Evolutionary conservation across 805 yeast species (phyloP), one percentile per base, ranked within the genome.

Genomic region (Candida pseudofarinosa): DNA sequence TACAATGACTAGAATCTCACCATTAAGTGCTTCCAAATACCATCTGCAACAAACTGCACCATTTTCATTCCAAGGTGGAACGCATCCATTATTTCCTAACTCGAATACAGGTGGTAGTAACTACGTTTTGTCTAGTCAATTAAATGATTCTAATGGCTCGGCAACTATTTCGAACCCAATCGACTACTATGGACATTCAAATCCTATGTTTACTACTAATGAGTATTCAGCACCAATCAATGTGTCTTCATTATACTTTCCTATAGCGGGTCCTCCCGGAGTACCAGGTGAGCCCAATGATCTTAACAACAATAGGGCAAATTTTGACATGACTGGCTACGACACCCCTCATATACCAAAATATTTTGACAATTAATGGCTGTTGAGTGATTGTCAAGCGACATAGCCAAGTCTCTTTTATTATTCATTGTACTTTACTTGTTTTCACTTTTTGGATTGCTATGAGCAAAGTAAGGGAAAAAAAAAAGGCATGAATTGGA

Each of bases 161-260:
- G 10, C 28, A 7, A 10, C 10, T 23, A 7, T 10, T 6, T 7
- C 28, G 10, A 23, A 6, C 10, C 28, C 28, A 6, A 23, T 23
- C 10, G 28, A 23, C 28, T 23, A 23, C 10, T 23, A 6, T 10
- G 6, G 19, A 12, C 30, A 30, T 12, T 8, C 32, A 7, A 15
- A 28, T 6, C 30, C 28, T 3, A 19, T 14, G 12, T 30, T n/a
- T n/a, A 6, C 30, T 13, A 14, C 28, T 17, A 26, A 12, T 14
- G 26, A 35, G 18, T 35, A 18, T 13, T n/a, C 32, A 19, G 20
- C 17, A 23, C 38, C 20, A 34, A 20, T 34, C 12, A 38, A 13
- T 34, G 16, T 19, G 19, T 19, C 39, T 15, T 26, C 5, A 32
- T 26, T 42, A 17, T 48, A 55, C 4, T 48, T 53, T 28, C 51